Evolutionary conservation across 2,329 filamentous ascomycete species (phyloP), one percentile per base, ranked within the genome.

Genomic region (Pseudogymnoascus sp.): DNA sequence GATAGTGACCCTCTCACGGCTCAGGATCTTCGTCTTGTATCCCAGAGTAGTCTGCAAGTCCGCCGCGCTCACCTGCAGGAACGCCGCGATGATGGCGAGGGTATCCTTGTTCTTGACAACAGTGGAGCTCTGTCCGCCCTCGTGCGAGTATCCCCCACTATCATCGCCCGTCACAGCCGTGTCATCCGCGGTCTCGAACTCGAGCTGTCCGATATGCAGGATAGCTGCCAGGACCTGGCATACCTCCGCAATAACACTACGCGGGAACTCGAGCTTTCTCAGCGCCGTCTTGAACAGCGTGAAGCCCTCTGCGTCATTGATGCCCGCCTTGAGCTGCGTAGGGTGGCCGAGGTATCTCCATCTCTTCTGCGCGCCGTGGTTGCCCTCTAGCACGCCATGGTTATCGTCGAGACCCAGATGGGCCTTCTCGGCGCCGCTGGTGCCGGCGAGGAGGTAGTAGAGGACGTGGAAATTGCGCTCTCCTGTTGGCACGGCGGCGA

Each of bases 281-380:
- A 99, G 78, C 1, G 94, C 94, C 0, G 90, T 96, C 79, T 97
- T 97, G 82, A 99, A 97, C 60, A 97, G 87, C 72, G 96, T 90
- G 75, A 99, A 99, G 4, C 93, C 94, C 71, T 97, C 92, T 1
- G 88, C 82, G 71, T 99, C 94, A 70, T 99, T 97, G 73, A 99
- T 92, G 63, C 94, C 94, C 29, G 97, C 91, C 74, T 96, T 97
- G 66, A 99, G 82, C 75, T 99, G 94, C 0, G 93, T 97, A 0
- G 93, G 94, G 69, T 99, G 94, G 2, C 94, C 94, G 3, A 99
- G 83, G 72, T 96, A 99, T 72, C 92, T 89, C 94, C 94, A 99
- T 75, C 94, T 82, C 77, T 91, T 95, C 70, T 87, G 85, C n/a
- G 66, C 61, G 12, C 72, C 72, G 5, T 74, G 76, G 5, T 77